A percentile compares a stretch with the other conserved stretches of the same genome.
Conservation (phyloP, 2,329 filamentous ascomycete genomes). For the Cadophora malorum region DNA sequence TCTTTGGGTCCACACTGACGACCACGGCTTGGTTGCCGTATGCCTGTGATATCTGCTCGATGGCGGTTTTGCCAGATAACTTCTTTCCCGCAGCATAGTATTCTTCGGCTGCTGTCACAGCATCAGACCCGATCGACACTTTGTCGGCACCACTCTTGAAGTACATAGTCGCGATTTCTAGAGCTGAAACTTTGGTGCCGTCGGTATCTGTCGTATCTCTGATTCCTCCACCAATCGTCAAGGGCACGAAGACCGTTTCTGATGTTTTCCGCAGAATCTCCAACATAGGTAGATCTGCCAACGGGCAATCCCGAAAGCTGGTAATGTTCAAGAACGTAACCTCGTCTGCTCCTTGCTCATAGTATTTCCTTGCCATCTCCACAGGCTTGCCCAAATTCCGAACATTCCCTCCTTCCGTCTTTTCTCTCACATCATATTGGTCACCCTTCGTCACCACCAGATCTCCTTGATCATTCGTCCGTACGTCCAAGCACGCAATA, state of each 20-base stretch:
- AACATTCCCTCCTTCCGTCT: slow-evolving; percentile 70
- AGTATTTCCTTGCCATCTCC: slow-evolving; percentile 91
- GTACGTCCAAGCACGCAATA: slow-evolving; percentile 95
- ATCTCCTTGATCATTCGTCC: slow-evolving; percentile 92
- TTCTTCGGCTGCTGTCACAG: slow-evolving; percentile 89
- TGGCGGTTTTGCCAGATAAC: slow-evolving; percentile 82
- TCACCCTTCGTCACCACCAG: slow-evolving; percentile 98
- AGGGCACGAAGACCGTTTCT: slow-evolving; percentile 90
- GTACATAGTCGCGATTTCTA: slow-evolving; percentile 95
- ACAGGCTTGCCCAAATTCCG: slow-evolving; percentile 97
- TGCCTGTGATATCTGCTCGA: slow-evolving; percentile 91
- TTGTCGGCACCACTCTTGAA: slow-evolving; percentile 98
- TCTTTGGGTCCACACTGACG: slow-evolving; percentile 91
- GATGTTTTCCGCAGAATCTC: slow-evolving; percentile 88
- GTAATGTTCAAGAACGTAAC: slow-evolving; percentile 99
- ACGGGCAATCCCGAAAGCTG: slow-evolving; percentile 91
- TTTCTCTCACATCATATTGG: slow-evolving; percentile 97
- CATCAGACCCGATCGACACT: slow-evolving; percentile 94
- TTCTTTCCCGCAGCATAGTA: slow-evolving; percentile 76
- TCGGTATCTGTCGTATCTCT: slow-evolving; percentile 90
- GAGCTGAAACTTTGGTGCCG: slow-evolving; percentile 82
- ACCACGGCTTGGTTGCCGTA: slow-evolving; percentile 98
- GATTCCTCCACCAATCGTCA: slow-evolving; percentile 96
- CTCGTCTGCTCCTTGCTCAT: slow-evolving; percentile 95
- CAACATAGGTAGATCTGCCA: slow-evolving; percentile 94